Percentiles rank a stretch among this genome's conserved stretches.
phyloP scores from a whole-genome alignment of 345 rosid genomes.

The Raphanus sativus region DNA sequence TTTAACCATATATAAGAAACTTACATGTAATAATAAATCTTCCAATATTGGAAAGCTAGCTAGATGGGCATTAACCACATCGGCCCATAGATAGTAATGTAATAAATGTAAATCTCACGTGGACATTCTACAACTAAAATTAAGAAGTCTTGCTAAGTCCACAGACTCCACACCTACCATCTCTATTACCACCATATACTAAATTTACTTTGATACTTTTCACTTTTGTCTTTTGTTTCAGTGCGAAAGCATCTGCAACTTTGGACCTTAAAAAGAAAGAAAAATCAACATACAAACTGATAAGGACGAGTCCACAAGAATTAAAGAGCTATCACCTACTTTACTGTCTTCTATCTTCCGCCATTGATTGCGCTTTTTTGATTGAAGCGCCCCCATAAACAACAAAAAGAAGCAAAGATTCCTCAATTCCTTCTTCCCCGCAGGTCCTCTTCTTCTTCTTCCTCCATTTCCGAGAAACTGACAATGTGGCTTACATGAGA shows the following conservation, averaged over 20 bases:
- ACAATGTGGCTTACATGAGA: conserved; percentile 1
- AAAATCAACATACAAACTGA: background rate
- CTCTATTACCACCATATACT: no score
- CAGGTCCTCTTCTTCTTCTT: conserved; percentile 12
- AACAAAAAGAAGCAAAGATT: conserved; percentile 9
- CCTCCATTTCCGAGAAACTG: background rate
- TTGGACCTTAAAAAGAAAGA: background rate
- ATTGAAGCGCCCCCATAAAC: conserved; percentile 3
- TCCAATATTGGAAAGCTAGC: no score
- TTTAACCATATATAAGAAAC: no score
- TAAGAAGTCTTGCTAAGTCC: no score
- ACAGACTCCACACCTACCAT: no score
- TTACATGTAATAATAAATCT: no score
- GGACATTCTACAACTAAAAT: no score
- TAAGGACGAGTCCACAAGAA: background rate
- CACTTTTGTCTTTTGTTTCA: background rate
- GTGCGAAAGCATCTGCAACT: background rate
- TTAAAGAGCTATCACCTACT: conserved; percentile 18
- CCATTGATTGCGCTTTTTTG: conserved; percentile 21
- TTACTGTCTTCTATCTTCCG: conserved; percentile 9
- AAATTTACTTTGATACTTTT: no score
- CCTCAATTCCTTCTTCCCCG: conserved; percentile 15
- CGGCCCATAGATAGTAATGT: no score
- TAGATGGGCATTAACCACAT: no score
- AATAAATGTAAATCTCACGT: no score